Conservation (phyloP, 805 yeast genomes). For the Ogataea trehalophila region DNA sequence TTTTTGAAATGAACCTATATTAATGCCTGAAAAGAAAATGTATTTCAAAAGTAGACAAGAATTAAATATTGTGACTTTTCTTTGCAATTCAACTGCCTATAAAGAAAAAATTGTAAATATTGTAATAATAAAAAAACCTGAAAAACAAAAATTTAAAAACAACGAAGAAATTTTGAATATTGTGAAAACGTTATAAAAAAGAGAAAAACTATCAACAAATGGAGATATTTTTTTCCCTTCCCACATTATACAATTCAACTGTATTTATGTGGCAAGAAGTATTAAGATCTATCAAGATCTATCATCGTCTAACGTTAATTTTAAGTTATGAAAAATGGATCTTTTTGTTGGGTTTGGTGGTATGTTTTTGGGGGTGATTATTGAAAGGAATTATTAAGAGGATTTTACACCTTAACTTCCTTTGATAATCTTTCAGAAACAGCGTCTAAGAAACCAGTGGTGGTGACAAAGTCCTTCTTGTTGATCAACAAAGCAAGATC, state of each 20-base stretch:
- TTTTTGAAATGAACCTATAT: too few relatives aligned
- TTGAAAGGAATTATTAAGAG: too few relatives aligned
- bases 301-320: neutral
- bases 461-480: constrained; percentile 62
- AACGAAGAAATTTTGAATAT: neutral
- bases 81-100: constrained; percentile 6
- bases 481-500: constrained; percentile 67
- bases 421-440: constrained; percentile 46
- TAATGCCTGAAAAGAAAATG: too few relatives aligned
- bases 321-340: neutral
- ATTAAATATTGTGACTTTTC: neutral
- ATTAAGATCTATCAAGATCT: neutral
- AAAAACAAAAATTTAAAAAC: neutral
- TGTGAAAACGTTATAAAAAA: neutral
- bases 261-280: constrained; percentile 1
- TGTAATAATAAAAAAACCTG: neutral
- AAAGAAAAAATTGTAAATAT: neutral
- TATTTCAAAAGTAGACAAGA: too few relatives aligned
- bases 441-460: constrained; percentile 73
- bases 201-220: neutral
- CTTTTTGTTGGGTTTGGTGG: neutral
- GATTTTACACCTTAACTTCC: constrained; percentile 13
- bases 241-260: constrained; percentile 3
- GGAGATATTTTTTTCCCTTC: neutral
- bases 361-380: neutral